Evolutionary conservation across 2,329 filamentous ascomycete species (phyloP), one percentile per base, ranked within the genome.

Genomic region (Myriosclerotinia scirpicola): DNA sequence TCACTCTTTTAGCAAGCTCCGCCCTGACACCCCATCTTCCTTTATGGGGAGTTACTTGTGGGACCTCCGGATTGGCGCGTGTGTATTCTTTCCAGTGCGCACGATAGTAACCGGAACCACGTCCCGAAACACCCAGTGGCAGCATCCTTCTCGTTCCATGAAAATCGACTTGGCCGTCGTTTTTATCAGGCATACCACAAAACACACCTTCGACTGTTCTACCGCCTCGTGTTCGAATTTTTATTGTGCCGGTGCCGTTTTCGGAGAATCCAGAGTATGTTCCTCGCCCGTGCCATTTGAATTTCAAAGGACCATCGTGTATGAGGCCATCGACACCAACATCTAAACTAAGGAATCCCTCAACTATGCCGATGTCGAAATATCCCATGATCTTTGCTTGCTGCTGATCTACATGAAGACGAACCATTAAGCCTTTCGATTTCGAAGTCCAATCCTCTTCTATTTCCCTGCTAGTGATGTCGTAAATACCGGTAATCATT

Each of bases 381-480:
- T 1, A 60, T 20, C 58, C 58, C 8, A 36, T 3, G 7, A 60
- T 30, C 26, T 4, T 50, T 60, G 20, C 44, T 38, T 60, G 58
- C 14, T 60, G 58, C 42, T 50, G 58, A 8, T 60, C 58, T 17
- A 60, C 30, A 5, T 60, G 58, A 17, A 60, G 58, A 38, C 58
- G 58, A 26, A 50, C 20, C 58, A 60, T 50, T 7, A 60, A 50
- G 0, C 58, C 44, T 30, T 38, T 60, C 0, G 58, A 60, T 2
- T 7, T 50, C 1, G 58, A 22, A 2, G n/a, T 17, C 58, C 58
- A 60, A 11, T 50, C 44, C 8, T 60, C 44, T 60, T 60, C 58
- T 50, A 60, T 60, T 26, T 60, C 44, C 44, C 9, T 60, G n/a
- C 58, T 60, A 17, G 58, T 50, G 12, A 60, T 60, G 22, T 60